Percentiles rank a stretch among this genome's conserved stretches.
phyloP scores from a whole-genome alignment of 2,329 filamentous ascomycete species.

The Colletotrichum zoysiae region DNA sequence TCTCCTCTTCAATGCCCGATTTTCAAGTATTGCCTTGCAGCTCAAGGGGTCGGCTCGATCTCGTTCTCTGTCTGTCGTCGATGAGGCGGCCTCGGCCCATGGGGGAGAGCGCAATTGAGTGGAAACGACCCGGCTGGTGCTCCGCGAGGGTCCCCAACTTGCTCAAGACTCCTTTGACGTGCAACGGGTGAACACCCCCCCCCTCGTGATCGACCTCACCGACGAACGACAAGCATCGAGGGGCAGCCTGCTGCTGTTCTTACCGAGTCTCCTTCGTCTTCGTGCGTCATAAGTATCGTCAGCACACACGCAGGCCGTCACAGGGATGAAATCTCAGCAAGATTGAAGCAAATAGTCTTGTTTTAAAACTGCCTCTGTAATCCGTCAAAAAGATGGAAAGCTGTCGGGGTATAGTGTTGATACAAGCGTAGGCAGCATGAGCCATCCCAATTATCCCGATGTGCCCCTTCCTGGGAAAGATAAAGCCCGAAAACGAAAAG shows the following conservation, averaged over 20 bases:
- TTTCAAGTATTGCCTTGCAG: neutral
- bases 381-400: constrained; percentile 1
- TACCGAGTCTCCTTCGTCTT: neutral
- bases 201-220: neutral
- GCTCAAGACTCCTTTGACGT: neutral
- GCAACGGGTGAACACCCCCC: neutral
- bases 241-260: neutral
- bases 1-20: neutral
- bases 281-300: neutral
- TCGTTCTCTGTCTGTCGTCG: neutral
- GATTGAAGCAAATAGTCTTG: neutral
- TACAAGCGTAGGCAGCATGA: constrained; percentile 7
- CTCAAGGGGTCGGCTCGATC: neutral
- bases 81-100: neutral
- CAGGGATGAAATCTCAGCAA: neutral
- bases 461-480: neutral
- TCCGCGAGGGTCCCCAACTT: neutral
- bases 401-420: constrained; percentile 22
- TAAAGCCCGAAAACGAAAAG: neutral
- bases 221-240: neutral
- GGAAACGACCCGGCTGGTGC: neutral
- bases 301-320: neutral
- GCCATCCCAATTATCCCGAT: constrained; percentile 10
- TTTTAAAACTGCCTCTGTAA: constrained; percentile 4
- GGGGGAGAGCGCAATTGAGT: neutral